phyloP scores from a whole-genome alignment of 2,329 filamentous ascomycete genomes.

The Talaromyces albobiverticillius region DNA sequence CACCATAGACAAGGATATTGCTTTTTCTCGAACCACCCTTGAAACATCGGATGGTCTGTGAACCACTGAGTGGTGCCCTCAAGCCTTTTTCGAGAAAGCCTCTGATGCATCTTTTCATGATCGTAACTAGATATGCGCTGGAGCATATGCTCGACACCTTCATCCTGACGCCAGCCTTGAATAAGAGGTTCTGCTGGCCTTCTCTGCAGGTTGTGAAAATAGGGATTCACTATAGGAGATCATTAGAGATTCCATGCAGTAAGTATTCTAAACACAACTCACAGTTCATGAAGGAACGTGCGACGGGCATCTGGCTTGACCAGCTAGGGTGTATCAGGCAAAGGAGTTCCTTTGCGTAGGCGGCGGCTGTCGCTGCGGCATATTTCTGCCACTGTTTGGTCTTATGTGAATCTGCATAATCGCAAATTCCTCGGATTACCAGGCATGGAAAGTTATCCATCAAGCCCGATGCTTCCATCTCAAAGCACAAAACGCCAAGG shows the following conservation, averaged over 20 bases:
- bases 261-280: neutral
- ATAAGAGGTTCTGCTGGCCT: neutral
- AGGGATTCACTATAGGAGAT: neutral
- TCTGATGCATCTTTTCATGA: slow-evolving; percentile 19
- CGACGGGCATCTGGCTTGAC: neutral
- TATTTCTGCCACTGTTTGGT: slow-evolving; percentile 17
- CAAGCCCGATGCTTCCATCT: slow-evolving; percentile 17
- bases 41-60: slow-evolving; percentile 15
- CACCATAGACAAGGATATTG: slow-evolving; percentile 18
- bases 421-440: slow-evolving; percentile 21
- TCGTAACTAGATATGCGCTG: slow-evolving; percentile 19
- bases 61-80: slow-evolving; percentile 20
- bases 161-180: neutral
- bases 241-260: neutral
- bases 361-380: slow-evolving; percentile 16
- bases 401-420: slow-evolving; percentile 23
- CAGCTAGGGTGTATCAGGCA: neutral
- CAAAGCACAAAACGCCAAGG: slow-evolving; percentile 17
- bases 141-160: slow-evolving; percentile 10
- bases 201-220: neutral
- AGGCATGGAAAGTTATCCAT: slow-evolving; percentile 17
- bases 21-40: slow-evolving; percentile 18
- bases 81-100: slow-evolving; percentile 19
- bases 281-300: neutral
- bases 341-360: slow-evolving; percentile 2